Base-by-base conservation (phyloP, 2,329 filamentous ascomycete genomes). In the Fonsecaea nubica region DNA sequence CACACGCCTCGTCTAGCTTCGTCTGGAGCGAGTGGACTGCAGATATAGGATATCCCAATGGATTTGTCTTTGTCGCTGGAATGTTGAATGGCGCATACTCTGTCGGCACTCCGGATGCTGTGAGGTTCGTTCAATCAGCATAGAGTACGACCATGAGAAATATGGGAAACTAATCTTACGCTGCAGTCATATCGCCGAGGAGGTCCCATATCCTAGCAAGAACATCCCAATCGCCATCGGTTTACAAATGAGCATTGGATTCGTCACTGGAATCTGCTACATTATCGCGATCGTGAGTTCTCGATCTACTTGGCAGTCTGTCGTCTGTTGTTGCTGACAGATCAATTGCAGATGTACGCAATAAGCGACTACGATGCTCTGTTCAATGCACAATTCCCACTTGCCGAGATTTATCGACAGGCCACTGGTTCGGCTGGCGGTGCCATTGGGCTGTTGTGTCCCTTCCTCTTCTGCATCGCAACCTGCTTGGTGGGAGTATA, bases 41-140 rank as follows among this genome's bases (percentile, higher is more conserved):
- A 71, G 71, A 79, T 57, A 80, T 80, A 55, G 72, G 79, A 30
- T 79, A 77, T 64, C 68, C 73, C 1, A 80, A 86, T 53, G 87
- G 87, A 15, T 85, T 90, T n/a, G 87, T 87, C 1, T 90, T 90
- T 69, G 78, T 89, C 33, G 79, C 85, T 0, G 88, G 88, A 15
- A 88, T 90, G 75, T 80, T 90, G 30, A 92, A 92, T 72, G 89
- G 88, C 10, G 89, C 89, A 2, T 92, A 87, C 74, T 85, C 86
- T 53, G 85, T 91, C 10, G 90, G 89, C 6, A 86, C 86, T 1
- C 86, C 88, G 0, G 89, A 92, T 73, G 86, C 87, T 58, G 85
- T 87, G 0, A 86, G 85, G 1, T 89, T 40, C 10, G 60, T 42
- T 42, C 18, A 15, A 56, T 18, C 52, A 13, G 57, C 38, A 9